A percentile compares a stretch with the other conserved stretches of the same genome.
phyloP scores from a whole-genome alignment of 1,284 basidiomycete genomes.

The Cryptococcus jaspeensis region DNA sequence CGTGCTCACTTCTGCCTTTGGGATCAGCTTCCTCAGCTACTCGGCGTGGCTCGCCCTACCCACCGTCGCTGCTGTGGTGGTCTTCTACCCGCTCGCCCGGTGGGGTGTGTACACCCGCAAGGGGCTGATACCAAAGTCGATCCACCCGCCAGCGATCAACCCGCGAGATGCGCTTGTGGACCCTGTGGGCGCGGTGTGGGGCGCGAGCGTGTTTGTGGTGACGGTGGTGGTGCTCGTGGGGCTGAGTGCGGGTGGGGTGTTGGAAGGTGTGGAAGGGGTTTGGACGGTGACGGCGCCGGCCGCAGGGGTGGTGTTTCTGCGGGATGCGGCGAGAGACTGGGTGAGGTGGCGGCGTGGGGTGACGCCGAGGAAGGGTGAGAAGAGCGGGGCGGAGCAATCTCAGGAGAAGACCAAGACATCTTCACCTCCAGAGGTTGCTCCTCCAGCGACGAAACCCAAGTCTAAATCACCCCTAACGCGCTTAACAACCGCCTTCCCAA shows the following conservation, averaged over 20 bases:
- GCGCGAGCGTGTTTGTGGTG: conserved; percentile 54
- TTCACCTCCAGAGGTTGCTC: neutral
- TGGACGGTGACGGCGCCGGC: conserved; percentile 79
- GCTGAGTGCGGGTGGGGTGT: conserved; percentile 56
- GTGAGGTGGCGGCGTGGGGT: conserved; percentile 9
- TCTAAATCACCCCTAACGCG: conserved; percentile 7
- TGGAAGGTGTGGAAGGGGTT: conserved; percentile 66
- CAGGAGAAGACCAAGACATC: neutral
- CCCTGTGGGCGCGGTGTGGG: conserved; percentile 57
- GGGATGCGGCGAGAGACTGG: conserved; percentile 54
- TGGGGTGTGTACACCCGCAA: conserved; percentile 33
- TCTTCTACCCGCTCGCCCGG: conserved; percentile 48
- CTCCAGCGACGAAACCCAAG: too few relatives aligned
- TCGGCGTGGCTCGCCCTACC: conserved; percentile 51
- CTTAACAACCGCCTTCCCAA: conserved; percentile 62
- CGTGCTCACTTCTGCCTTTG: conserved; percentile 53
- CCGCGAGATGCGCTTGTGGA: conserved; percentile 56
- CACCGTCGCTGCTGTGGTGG: conserved; percentile 41
- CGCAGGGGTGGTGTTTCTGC: conserved; percentile 67
- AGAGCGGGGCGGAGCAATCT: neutral
- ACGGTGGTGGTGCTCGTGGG: conserved; percentile 62
- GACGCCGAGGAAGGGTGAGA: neutral
- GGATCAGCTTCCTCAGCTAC: conserved; percentile 50
- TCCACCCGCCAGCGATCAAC: conserved; percentile 54
- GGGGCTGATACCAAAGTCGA: conserved; percentile 49